These are phyloP conservation scores for Chytriomyces confervae DNA, from an alignment of 192 early-diverging fungal species.

Conservation along the genomic window DNA sequence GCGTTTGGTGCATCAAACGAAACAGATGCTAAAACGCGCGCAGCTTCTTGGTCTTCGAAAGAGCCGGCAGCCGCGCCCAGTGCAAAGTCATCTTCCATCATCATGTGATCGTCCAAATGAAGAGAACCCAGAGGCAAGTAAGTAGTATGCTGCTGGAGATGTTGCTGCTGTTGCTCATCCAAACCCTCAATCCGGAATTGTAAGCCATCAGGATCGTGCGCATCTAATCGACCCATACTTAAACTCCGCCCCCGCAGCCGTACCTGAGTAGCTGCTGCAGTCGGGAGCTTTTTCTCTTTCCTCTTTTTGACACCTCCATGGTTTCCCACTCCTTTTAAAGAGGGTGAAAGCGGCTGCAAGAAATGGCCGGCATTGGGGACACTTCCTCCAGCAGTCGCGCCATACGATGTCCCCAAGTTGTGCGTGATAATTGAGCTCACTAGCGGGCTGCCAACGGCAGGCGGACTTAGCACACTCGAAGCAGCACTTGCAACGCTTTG, in stretches of 20 bases:
- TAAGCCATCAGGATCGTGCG: neutral
- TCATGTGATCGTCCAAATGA: neutral
- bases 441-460: too few relatives aligned
- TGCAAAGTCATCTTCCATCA: neutral
- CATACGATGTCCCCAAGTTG: neutral
- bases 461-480: neutral
- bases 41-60: constrained; percentile 30
- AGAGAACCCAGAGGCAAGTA: too few relatives aligned
- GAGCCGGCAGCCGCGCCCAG: neutral
- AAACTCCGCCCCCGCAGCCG: neutral
- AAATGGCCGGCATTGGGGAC: neutral
- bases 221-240: neutral
- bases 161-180: neutral
- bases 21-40: constrained; percentile 29
- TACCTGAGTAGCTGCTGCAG: neutral
- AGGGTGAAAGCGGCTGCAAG: neutral
- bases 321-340: neutral
- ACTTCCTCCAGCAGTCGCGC: neutral
- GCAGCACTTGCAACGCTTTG: neutral
- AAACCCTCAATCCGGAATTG: neutral
- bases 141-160: neutral
- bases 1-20: constrained; percentile 4
- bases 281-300: neutral
- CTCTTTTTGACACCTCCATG: neutral
- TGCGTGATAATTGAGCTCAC: neutral